Evolutionary conservation across 1,284 basidiomycete species (phyloP).

Genomic region (Phenoliferia sp.): DNA sequence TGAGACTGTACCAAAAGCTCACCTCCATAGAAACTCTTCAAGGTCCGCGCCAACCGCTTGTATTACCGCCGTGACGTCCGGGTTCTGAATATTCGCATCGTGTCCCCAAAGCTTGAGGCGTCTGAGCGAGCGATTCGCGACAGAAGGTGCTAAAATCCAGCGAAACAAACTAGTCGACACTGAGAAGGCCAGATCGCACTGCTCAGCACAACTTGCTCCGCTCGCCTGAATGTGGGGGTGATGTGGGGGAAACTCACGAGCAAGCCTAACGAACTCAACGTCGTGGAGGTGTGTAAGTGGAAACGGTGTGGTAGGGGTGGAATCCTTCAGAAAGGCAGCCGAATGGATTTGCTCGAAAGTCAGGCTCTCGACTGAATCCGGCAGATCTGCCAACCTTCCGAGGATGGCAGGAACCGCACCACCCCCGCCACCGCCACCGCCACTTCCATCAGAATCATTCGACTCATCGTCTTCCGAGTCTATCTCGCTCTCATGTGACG

Average conservation of each 20-base stretch:
- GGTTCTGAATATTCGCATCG: background rate
- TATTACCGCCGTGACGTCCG: background rate
- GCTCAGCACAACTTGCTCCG: background rate
- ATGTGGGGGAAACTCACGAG: background rate
- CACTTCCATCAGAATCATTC: background rate
- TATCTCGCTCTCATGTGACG: background rate
- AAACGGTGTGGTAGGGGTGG: background rate
- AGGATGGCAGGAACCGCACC: background rate
- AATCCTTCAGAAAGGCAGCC: background rate
- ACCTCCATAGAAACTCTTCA: slow-evolving; percentile 14
- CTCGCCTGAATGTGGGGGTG: background rate
- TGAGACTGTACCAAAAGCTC: background rate
- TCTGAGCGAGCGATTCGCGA: background rate
- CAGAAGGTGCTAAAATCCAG: background rate
- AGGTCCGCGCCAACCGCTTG: background rate
- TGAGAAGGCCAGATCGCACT: background rate
- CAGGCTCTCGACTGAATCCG: background rate
- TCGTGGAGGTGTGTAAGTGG: background rate
- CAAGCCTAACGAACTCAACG: background rate
- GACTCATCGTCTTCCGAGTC: background rate
- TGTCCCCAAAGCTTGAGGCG: slow-evolving; percentile 13
- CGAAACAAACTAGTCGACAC: background rate
- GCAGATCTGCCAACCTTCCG: background rate
- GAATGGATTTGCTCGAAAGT: background rate
- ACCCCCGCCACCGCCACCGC: background rate